Conservation (phyloP, 805 yeast genomes). For the fission yeast (Schizosaccharomyces pombe) region DNA sequence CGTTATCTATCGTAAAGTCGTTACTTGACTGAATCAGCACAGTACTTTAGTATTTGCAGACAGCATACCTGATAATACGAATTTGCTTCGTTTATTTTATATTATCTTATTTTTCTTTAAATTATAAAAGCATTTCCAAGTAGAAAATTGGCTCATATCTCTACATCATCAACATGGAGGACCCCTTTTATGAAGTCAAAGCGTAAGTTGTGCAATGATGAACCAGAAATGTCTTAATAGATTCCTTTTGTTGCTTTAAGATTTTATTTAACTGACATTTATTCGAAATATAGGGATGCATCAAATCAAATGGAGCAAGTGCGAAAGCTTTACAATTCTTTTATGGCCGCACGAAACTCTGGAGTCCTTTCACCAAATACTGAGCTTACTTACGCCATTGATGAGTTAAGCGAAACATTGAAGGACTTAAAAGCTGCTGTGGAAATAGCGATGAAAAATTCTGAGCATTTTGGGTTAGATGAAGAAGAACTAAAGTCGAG, state of each 20-base stretch:
- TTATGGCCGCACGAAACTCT: not conserved
- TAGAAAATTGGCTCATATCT: not conserved
- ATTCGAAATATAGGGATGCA: not conserved
- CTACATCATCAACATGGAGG: not conserved
- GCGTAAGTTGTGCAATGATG: too few species aligned
- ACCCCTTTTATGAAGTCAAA: not conserved
- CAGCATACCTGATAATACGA: too few species aligned
- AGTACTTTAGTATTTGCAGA: too few species aligned
- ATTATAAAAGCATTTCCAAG: not conserved
- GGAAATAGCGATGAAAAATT: not conserved
- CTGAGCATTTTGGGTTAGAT: not conserved
- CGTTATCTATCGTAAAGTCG: too few species aligned
- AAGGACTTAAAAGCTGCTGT: not conserved
- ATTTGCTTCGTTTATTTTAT: too few species aligned
- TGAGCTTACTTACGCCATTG: constrained; percentile 1
- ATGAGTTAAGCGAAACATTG: constrained; percentile 1
- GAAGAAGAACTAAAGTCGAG: not conserved
- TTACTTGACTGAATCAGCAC: too few species aligned
- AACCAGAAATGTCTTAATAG: too few species aligned
- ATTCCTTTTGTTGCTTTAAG: too few species aligned
- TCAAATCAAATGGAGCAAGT: not conserved
- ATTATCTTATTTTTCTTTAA: too few species aligned
- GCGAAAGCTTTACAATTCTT: not conserved
- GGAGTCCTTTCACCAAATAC: not conserved
- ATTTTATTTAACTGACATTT: not conserved